phyloP scores from a whole-genome alignment of 352 stramenopile species.

The Phytopythium cucurbitacearum region DNA sequence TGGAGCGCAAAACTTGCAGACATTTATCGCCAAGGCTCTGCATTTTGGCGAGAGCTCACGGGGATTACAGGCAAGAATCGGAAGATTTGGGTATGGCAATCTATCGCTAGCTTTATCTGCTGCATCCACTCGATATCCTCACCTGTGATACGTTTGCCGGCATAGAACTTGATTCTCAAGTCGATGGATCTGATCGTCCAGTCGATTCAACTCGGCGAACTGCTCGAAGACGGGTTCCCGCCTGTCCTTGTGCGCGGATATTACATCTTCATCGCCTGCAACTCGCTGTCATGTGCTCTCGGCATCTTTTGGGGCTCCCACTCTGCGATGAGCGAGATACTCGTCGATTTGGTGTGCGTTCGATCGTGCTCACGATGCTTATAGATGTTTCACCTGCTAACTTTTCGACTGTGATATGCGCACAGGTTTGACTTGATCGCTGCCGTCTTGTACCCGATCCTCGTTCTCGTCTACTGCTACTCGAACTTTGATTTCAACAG shows the following conservation, averaged over 20 bases:
- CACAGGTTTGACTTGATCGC: conserved; percentile 18
- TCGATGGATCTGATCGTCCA: conserved; percentile 16
- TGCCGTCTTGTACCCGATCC: conserved; percentile 12
- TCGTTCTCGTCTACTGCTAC: conserved; percentile 10
- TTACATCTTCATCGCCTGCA: conserved; percentile 9
- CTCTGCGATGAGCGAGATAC: conserved; percentile 10
- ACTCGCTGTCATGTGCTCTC: conserved; percentile 10
- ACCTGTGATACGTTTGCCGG: conserved; percentile 7
- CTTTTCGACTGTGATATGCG: not conserved
- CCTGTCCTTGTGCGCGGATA: conserved; percentile 13
- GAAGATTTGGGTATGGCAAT: conserved; percentile 22
- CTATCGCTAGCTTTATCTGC: not conserved
- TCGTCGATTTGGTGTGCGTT: too few species aligned
- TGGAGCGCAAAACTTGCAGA: too few species aligned
- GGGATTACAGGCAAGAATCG: conserved; percentile 14
- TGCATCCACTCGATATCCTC: not conserved
- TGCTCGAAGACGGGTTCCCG: conserved; percentile 14
- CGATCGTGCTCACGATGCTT: too few species aligned
- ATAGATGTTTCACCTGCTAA: too few species aligned
- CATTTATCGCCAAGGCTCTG: too few species aligned
- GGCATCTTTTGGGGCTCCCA: conserved; percentile 9
- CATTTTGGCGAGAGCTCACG: conserved; percentile 5
- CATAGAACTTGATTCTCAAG: conserved; percentile 30
- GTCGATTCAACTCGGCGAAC: conserved; percentile 8
- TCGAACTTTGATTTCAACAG: conserved; percentile 14